phyloP scores from a whole-genome alignment of 306 rosid species.

The Cicer pinnatifidum region DNA sequence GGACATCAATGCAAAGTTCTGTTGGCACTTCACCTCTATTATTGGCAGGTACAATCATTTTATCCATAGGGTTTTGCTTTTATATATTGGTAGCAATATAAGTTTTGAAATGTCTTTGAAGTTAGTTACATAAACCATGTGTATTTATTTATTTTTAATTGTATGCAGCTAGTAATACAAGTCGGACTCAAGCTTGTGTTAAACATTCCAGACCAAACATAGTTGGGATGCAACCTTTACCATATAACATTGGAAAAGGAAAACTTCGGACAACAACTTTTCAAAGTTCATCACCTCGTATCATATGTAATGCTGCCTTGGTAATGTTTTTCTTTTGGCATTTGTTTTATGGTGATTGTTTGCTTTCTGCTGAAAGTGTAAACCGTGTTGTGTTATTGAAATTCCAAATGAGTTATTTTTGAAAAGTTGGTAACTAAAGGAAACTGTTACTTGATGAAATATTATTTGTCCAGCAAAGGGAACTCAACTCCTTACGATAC shows the following conservation, averaged over 20 bases:
- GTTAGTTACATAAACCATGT: conserved; percentile 6
- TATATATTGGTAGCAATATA: background rate
- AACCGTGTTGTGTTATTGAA: background rate
- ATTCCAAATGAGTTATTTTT: background rate
- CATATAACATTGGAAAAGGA: conserved; percentile 47
- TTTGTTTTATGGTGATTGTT: conserved; percentile 26
- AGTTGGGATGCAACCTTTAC: conserved; percentile 44
- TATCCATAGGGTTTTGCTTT: background rate
- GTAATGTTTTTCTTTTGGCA: conserved; percentile 52
- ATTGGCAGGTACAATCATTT: conserved; percentile 56
- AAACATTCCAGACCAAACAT: conserved; percentile 41
- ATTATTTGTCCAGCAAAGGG: conserved; percentile 11
- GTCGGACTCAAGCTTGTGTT: conserved; percentile 22
- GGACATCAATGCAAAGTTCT: conserved; percentile 46
- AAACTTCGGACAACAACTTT: conserved; percentile 37
- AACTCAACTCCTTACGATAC: background rate
- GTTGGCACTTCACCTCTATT: conserved; percentile 45
- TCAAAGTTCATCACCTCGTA: conserved; percentile 44
- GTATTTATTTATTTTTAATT: background rate
- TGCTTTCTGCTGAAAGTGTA: background rate
- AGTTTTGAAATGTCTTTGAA: conserved; percentile 3
- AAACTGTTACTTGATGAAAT: conserved; percentile 8
- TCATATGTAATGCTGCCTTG: conserved; percentile 59
- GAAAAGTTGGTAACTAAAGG: conserved; percentile 1
- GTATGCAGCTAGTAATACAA: conserved; percentile 41